Evolutionary conservation across 2,329 filamentous ascomycete species (phyloP).

Genomic region (Botrytis sinoallii): DNA sequence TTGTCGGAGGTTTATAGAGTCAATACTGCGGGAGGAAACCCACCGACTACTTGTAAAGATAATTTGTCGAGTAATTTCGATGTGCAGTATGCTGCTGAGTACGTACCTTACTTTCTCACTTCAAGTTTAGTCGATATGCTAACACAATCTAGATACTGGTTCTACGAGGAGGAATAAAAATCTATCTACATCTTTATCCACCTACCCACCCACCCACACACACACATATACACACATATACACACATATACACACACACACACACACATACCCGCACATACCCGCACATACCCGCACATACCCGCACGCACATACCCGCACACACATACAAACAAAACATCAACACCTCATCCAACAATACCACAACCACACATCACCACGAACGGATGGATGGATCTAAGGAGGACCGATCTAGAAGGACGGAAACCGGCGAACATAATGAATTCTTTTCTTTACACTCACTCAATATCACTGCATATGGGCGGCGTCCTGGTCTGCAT

Average conservation of each 20-base stretch:
- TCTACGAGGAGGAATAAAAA: conserved; percentile 25
- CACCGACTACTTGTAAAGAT: conserved; percentile 70
- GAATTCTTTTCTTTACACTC: not conserved
- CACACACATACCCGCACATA: too few relatives aligned
- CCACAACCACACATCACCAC: not conserved
- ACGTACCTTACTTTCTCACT: conserved; percentile 50
- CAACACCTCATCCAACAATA: not conserved
- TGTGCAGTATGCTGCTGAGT: conserved; percentile 80
- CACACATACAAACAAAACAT: not conserved
- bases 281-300: too few relatives aligned
- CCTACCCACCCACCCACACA: not conserved
- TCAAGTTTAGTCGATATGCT: conserved; percentile 8
- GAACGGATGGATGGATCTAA: not conserved
- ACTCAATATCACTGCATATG: conserved; percentile 11
- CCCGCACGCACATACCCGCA: not conserved
- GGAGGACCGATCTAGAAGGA: not conserved
- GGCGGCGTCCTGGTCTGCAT: conserved; percentile 3
- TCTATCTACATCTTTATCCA: not conserved
- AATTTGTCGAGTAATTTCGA: conserved; percentile 57
- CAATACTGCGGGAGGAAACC: conserved; percentile 75
- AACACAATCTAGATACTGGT: conserved; percentile 34
- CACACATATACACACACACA: too few relatives aligned
- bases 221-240: not conserved
- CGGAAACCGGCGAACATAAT: not conserved
- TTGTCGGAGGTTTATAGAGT: conserved; percentile 79